Evolutionary conservation across 768 basidiomycete species (phyloP).

Genomic region (Rhizopogon vinicolor): DNA sequence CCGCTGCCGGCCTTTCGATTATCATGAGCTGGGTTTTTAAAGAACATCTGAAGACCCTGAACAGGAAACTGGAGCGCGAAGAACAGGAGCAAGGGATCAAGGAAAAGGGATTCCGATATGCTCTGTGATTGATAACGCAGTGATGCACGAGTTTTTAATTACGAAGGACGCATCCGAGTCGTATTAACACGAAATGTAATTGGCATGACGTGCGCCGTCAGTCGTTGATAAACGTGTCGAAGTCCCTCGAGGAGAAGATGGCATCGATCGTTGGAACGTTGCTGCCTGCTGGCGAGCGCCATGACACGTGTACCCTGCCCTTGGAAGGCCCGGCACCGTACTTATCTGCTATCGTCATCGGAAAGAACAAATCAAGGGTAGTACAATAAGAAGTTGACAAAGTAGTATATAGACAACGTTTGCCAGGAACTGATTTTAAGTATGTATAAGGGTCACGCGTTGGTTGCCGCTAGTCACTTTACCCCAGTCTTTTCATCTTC

Average conservation of each 20-base stretch:
- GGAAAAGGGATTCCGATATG: slow-evolving; percentile 46
- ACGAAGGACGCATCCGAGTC: background rate
- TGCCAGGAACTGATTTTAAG: background rate
- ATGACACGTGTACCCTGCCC: background rate
- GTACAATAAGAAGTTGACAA: too few species aligned
- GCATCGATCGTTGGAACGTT: background rate
- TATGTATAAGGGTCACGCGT: slow-evolving; percentile 1
- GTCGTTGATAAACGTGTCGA: background rate
- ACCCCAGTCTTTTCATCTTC: background rate
- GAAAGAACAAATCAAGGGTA: background rate
- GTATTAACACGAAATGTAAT: background rate
- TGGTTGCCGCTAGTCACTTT: background rate
- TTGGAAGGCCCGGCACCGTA: too few species aligned
- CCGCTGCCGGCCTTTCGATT: slow-evolving; percentile 47
- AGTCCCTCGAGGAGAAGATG: background rate
- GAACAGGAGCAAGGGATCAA: slow-evolving; percentile 38
- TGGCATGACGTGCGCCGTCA: background rate
- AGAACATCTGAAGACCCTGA: slow-evolving; percentile 37
- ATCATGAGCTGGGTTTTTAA: slow-evolving; percentile 46
- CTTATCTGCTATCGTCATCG: background rate
- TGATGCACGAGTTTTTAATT: background rate
- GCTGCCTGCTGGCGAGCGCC: background rate
- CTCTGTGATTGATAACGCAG: slow-evolving; percentile 28
- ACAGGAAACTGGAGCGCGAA: slow-evolving; percentile 30
- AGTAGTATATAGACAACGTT: too few species aligned